These are phyloP conservation scores for Sistotremastrum suecicum DNA, from an alignment of 768 basidiomycete genomes.

Conservation along the genomic window DNA sequence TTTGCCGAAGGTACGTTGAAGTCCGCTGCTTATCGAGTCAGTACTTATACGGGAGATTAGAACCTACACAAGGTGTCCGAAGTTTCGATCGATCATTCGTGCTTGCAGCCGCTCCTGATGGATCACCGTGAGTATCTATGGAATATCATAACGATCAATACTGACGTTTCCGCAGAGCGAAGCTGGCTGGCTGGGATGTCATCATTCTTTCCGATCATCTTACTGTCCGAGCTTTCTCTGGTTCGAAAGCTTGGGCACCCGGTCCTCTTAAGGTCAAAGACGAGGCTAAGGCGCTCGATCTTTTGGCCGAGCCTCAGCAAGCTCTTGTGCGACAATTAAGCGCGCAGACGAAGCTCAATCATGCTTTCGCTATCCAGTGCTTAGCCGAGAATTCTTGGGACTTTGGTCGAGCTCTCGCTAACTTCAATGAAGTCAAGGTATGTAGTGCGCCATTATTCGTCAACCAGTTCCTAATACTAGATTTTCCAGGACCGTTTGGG, in stretches of 20 bases:
- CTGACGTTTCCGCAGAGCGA: slow-evolving; percentile 37
- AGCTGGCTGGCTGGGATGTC: slow-evolving; percentile 77
- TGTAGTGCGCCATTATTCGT: slow-evolving; percentile 12
- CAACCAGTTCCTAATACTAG: slow-evolving; percentile 4
- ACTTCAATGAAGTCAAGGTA: slow-evolving; percentile 84
- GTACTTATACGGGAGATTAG: slow-evolving; percentile 18
- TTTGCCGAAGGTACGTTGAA: slow-evolving; percentile 61
- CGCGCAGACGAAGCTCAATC: slow-evolving; percentile 64
- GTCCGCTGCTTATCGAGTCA: slow-evolving; percentile 4
- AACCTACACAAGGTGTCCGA: slow-evolving; percentile 61
- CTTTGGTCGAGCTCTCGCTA: slow-evolving; percentile 58
- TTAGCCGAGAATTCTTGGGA: slow-evolving; percentile 79
- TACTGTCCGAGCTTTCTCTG: slow-evolving; percentile 73
- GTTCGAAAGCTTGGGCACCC: slow-evolving; percentile 62
- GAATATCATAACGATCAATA: background rate
- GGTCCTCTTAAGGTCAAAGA: slow-evolving; percentile 67
- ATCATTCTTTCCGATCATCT: slow-evolving; percentile 81
- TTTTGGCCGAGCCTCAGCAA: slow-evolving; percentile 58
- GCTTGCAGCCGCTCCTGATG: slow-evolving; percentile 64
- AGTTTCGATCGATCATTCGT: slow-evolving; percentile 93
- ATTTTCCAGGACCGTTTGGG: slow-evolving; percentile 11
- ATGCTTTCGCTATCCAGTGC: slow-evolving; percentile 72
- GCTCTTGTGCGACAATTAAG: slow-evolving; percentile 56
- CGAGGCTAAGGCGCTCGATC: slow-evolving; percentile 12
- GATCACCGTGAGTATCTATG: slow-evolving; percentile 54